Evolutionary conservation across 1,284 basidiomycete species (phyloP).

Genomic region (Mrakiaceae sp.): DNA sequence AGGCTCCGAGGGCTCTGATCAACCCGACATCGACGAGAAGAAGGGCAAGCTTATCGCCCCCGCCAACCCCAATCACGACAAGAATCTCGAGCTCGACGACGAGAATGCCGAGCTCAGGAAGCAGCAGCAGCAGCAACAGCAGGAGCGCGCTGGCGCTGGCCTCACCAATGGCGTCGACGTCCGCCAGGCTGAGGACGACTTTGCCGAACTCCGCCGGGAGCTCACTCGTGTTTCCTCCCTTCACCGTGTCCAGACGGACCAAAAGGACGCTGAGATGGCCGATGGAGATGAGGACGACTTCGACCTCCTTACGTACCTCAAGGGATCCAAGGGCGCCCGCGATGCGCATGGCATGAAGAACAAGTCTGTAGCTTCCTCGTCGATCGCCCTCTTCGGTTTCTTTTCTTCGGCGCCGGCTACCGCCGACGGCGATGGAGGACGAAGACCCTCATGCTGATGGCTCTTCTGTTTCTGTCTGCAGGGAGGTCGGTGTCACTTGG

Average conservation of each 20-base stretch:
- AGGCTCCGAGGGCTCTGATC: too few species aligned
- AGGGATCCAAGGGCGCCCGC: conserved; percentile 52
- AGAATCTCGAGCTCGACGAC: too few species aligned
- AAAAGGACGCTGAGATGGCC: conserved; percentile 21
- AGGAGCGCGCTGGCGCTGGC: too few species aligned
- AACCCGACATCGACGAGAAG: too few species aligned
- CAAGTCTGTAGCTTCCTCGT: conserved; percentile 44
- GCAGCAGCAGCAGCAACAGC: too few species aligned
- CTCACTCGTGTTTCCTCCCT: conserved; percentile 18
- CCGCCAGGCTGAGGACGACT: conserved; percentile 20
- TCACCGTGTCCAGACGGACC: conserved; percentile 18
- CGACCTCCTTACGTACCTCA: conserved; percentile 63
- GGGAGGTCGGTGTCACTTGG: conserved; percentile 54
- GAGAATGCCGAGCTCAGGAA: too few species aligned
- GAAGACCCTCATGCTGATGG: background rate
- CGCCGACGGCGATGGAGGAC: background rate
- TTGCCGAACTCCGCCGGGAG: conserved; percentile 17
- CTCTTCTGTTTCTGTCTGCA: conserved; percentile 8
- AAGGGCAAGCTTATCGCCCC: too few species aligned
- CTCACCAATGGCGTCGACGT: conserved; percentile 15
- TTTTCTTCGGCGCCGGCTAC: background rate
- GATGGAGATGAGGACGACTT: conserved; percentile 40
- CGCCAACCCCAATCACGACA: too few species aligned
- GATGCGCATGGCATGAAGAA: conserved; percentile 63
- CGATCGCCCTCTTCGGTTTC: background rate